Percentiles rank a stretch among this genome's conserved stretches.
These are phyloP conservation scores for Calendula officinalis DNA, from an alignment of 129 eudicot species.

Conservation along the genomic window DNA sequence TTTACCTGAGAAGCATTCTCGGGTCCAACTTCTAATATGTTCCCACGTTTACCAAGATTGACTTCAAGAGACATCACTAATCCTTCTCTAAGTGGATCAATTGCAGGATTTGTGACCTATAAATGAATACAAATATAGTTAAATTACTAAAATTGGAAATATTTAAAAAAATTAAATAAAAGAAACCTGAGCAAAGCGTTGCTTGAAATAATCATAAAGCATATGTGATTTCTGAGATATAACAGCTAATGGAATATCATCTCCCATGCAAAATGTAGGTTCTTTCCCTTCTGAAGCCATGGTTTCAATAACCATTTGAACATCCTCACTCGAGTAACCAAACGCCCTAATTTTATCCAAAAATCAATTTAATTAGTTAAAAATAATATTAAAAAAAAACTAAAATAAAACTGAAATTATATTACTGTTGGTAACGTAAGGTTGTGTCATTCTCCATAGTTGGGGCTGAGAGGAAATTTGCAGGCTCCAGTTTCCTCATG, in stretches of 20 bases:
- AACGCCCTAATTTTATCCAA: slow-evolving; percentile 58
- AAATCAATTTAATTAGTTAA: background rate
- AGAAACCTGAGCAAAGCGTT: slow-evolving; percentile 96
- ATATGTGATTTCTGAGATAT: slow-evolving; percentile 83
- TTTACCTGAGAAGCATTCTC: slow-evolving; percentile 97
- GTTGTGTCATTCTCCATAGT: slow-evolving; percentile 78
- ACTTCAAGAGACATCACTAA: slow-evolving; percentile 98
- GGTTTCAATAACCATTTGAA: slow-evolving; percentile 94
- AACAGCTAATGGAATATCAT: slow-evolving; percentile 89
- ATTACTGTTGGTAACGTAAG: slow-evolving; percentile 90
- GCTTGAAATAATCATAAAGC: slow-evolving; percentile 98
- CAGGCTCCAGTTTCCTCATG: slow-evolving; percentile 68
- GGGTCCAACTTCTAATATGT: slow-evolving; percentile 92
- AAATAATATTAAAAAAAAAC: background rate
- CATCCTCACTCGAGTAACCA: slow-evolving; percentile 99
- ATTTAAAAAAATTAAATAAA: background rate
- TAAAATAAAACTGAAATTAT: background rate
- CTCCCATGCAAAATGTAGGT: slow-evolving; percentile 99
- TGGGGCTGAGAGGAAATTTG: slow-evolving; percentile 68
- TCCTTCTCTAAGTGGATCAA: slow-evolving; percentile 99
- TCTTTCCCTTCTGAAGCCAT: slow-evolving; percentile 99
- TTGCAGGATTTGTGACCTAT: slow-evolving; percentile 99
- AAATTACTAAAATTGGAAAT: background rate
- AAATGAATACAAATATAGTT: slow-evolving; percentile 8
- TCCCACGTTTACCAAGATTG: slow-evolving; percentile 97